Conservation (phyloP, 768 basidiomycete genomes). For the Sporobolomyces pararoseus region DNA sequence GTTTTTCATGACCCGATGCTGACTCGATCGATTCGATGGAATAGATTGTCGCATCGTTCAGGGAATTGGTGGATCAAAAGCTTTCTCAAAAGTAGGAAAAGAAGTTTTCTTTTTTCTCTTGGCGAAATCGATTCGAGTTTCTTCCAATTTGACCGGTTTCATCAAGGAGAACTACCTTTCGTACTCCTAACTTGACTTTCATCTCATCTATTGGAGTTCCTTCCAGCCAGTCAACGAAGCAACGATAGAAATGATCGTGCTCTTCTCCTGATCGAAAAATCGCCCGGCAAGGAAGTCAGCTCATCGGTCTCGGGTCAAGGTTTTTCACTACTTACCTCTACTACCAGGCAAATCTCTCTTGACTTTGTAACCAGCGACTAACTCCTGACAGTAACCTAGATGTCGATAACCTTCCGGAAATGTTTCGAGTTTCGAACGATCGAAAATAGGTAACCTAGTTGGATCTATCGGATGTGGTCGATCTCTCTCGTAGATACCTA, state of each 20-base stretch:
- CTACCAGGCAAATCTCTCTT: conserved; percentile 31
- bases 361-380: conserved; percentile 29
- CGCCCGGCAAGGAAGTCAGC: not conserved
- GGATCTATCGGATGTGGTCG: conserved; percentile 42
- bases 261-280: conserved; percentile 37
- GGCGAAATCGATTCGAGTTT: too few relatives aligned
- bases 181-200: conserved; percentile 43
- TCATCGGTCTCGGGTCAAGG: not conserved
- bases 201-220: conserved; percentile 40
- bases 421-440: conserved; percentile 41
- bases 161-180: too few relatives aligned
- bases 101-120: not conserved
- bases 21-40: not conserved
- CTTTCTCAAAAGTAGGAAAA: conserved; percentile 1
- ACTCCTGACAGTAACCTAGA: conserved; percentile 44
- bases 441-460: conserved; percentile 37
- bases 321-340: conserved; percentile 6
- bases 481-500: conserved; percentile 38
- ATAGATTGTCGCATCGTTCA: conserved; percentile 39
- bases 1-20: too few relatives aligned
- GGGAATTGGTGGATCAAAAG: conserved; percentile 36
- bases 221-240: conserved; percentile 42
- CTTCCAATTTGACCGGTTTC: too few relatives aligned
- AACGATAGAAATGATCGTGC: conserved; percentile 43
- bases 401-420: conserved; percentile 45